Percentiles rank a stretch among this genome's conserved stretches.
These are phyloP conservation scores for Candida fluviatilis DNA, from an alignment of 805 yeast genomes.

Conservation along the genomic window DNA sequence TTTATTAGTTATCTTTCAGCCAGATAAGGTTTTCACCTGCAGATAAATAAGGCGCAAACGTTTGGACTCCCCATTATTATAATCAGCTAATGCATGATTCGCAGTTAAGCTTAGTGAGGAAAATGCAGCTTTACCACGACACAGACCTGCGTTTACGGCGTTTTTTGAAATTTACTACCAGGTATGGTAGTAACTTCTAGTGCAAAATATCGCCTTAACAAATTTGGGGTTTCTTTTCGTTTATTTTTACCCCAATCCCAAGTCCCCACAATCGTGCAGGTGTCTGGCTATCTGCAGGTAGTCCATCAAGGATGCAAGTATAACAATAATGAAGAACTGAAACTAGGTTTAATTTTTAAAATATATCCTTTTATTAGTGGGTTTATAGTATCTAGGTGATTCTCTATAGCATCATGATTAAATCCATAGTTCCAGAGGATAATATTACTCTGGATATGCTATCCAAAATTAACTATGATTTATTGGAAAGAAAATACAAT, in stretches of 20 bases:
- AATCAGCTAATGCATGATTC: not conserved
- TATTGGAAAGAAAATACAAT: slow-evolving; percentile 27
- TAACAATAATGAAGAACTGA: too few species aligned
- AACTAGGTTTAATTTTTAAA: too few species aligned
- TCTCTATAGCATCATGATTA: slow-evolving; percentile 1
- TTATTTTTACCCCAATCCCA: not conserved
- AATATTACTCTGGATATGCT: slow-evolving; percentile 2
- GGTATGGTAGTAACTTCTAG: not conserved
- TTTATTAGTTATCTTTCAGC: too few species aligned
- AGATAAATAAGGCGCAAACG: too few species aligned
- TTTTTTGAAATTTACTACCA: not conserved
- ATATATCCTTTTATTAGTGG: too few species aligned
- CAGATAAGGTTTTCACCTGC: too few species aligned
- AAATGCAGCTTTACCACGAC: not conserved
- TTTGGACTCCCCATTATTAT: too few species aligned
- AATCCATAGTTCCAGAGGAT: slow-evolving; percentile 1
- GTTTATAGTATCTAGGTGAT: too few species aligned
- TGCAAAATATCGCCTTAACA: not conserved
- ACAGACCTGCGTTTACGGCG: not conserved
- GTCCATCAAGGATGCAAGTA: too few species aligned
- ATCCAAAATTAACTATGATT: slow-evolving; percentile 27
- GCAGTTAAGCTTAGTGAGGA: not conserved
- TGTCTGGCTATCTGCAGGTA: too few species aligned
- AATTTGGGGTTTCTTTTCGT: too few species aligned
- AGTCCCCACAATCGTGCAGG: not conserved